phyloP scores from a whole-genome alignment of 2,329 filamentous ascomycete species.

The Drechslerella coelobrocha region DNA sequence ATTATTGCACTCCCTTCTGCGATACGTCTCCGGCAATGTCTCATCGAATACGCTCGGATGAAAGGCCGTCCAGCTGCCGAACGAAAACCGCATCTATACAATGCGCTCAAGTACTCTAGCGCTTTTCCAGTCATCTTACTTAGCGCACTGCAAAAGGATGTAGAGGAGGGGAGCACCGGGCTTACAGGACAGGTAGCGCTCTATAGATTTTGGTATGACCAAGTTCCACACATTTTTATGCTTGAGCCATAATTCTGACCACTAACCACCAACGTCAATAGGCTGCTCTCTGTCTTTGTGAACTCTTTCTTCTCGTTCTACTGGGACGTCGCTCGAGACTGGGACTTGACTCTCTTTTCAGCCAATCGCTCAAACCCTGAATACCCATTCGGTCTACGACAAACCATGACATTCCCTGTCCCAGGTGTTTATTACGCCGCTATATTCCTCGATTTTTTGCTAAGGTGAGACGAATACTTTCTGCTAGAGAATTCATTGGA shows the following conservation, averaged over 20 bases:
- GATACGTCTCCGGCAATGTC: conserved; percentile 88
- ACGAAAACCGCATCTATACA: conserved; percentile 78
- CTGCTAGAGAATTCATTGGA: conserved; percentile 83
- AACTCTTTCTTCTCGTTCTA: conserved; percentile 97
- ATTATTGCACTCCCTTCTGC: conserved; percentile 82
- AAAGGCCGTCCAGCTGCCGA: conserved; percentile 59
- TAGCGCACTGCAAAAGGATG: conserved; percentile 73
- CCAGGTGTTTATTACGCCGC: conserved; percentile 81
- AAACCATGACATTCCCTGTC: conserved; percentile 74
- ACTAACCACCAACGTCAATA: too few relatives aligned
- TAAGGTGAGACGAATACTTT: conserved; percentile 82
- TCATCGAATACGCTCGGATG: conserved; percentile 83
- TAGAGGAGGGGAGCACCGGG: conserved; percentile 63
- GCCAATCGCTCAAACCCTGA: conserved; percentile 61
- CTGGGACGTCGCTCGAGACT: conserved; percentile 96
- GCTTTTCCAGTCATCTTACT: conserved; percentile 91
- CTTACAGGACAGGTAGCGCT: conserved; percentile 59
- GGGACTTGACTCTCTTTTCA: conserved; percentile 87
- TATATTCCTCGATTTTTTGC: conserved; percentile 76
- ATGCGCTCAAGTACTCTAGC: conserved; percentile 92
- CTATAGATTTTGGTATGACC: conserved; percentile 56
- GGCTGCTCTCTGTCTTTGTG: conserved; percentile 75
- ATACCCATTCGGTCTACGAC: conserved; percentile 78
- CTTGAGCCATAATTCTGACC: conserved; percentile 61
- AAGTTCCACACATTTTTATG: conserved; percentile 62